Evolutionary conservation across 495 filamentous ascomycete species (phyloP).

Genomic region (Aspergillus taichungensis): DNA sequence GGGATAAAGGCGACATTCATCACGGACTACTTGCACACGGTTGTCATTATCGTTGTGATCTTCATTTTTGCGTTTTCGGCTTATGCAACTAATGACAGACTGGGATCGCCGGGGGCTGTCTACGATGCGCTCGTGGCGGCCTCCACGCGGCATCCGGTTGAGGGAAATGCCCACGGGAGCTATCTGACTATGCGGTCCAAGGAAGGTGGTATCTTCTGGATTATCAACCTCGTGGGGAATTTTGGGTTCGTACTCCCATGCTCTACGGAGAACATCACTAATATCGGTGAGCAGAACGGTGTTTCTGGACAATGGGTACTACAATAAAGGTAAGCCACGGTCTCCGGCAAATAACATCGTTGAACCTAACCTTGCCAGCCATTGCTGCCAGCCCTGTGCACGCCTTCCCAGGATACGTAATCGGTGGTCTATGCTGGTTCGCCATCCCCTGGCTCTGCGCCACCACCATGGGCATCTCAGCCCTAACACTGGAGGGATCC

Average conservation of each 20-base stretch:
- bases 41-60: constrained; percentile 81
- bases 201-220: constrained; percentile 89
- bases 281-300: constrained; percentile 46
- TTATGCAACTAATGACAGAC: constrained; percentile 63
- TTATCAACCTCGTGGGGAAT: constrained; percentile 74
- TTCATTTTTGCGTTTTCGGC: constrained; percentile 85
- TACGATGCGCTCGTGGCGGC: constrained; percentile 74
- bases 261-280: background rate
- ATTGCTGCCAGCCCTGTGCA: constrained; percentile 86
- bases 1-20: constrained; percentile 72
- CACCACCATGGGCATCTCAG: constrained; percentile 89
- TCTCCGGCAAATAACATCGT: background rate
- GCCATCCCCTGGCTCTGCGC: constrained; percentile 92
- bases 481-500: constrained; percentile 69
- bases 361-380: constrained; percentile 30
- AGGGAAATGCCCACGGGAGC: constrained; percentile 75
- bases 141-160: constrained; percentile 63
- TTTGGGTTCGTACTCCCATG: constrained; percentile 19
- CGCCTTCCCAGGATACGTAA: constrained; percentile 85
- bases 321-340: constrained; percentile 56
- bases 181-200: constrained; percentile 86
- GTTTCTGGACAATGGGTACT: constrained; percentile 76
- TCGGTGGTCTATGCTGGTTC: constrained; percentile 89
- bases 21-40: constrained; percentile 80
- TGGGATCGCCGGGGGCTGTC: constrained; percentile 73